Evolutionary conservation across 192 early-diverging fungal genomes (phyloP).

Genomic region (Podila epicladia): DNA sequence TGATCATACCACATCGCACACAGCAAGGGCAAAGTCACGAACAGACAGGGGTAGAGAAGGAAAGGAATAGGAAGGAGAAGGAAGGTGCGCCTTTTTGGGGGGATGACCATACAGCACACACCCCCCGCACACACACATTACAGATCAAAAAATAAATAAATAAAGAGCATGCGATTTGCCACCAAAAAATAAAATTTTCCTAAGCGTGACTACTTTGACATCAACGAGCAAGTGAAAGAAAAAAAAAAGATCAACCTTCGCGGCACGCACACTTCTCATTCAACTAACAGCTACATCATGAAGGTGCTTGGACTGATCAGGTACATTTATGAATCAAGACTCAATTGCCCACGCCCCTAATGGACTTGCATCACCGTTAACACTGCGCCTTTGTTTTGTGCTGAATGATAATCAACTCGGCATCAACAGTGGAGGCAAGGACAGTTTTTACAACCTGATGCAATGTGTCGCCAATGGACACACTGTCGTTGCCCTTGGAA

Average conservation of each 20-base stretch:
- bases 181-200: too few species aligned
- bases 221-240: neutral
- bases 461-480: slow-evolving; percentile 95
- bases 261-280: too few species aligned
- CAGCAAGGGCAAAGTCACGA: too few species aligned
- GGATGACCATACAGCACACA: too few species aligned
- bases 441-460: slow-evolving; percentile 95
- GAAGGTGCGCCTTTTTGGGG: too few species aligned
- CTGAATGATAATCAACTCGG: neutral
- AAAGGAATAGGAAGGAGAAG: too few species aligned
- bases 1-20: neutral
- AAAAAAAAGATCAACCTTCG: neutral
- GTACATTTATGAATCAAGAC: slow-evolving; percentile 2
- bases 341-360: too few species aligned
- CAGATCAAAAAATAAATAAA: too few species aligned
- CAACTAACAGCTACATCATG: slow-evolving; percentile 3
- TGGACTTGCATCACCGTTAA: neutral
- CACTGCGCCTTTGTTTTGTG: neutral
- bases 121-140: too few species aligned
- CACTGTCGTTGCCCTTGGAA: slow-evolving; percentile 92
- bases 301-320: slow-evolving; percentile 44
- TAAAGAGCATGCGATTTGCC: too few species aligned
- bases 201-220: neutral
- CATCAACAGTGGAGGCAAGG: slow-evolving; percentile 89
- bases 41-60: too few species aligned